Base-by-base conservation (phyloP, 495 filamentous ascomycete species). In the Penicillium chermesinum region DNA sequence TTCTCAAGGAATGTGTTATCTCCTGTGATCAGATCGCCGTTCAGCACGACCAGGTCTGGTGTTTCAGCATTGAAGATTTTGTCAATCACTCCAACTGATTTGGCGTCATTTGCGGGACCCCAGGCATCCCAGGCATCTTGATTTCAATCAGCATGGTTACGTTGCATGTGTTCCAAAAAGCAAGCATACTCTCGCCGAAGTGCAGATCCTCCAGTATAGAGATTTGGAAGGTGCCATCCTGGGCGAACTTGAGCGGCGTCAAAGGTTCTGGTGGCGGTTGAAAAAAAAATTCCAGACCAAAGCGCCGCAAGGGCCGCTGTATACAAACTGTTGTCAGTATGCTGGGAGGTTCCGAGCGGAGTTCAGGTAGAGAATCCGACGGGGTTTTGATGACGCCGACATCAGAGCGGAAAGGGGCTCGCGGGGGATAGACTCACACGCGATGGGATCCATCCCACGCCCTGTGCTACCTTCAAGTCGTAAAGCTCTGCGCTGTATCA, bases 21-120 rank as follows among this genome's bases (percentile, higher is more conserved):
- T 15, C 85, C 82, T 0, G 85, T 84, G 55, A 87, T 82, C 4
- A 88, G 66, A 53, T 88, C 85, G 27, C 85, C 84, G 41, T 88
- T 88, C 3, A 88, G 58, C 2, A 88, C 74, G 18, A 84, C 83
- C 0, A 88, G 75, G 15, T 79, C 67, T 0, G 73, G 53, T 0
- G 61, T 52, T 52, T 87, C 84, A 2, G 57, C 50, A 20, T 79
- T 66, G 0, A 88, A 71, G 7, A 87, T 65, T 13, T 56, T 51
- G 38, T 80, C 76, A 56, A 87, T 79, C 6, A 86, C 77, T 6
- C 61, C 57, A 21, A 75, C 70, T 0, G 79, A 78, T 18, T 79
- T 78, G 41, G 78, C 60, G 61, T 88, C 84, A 56, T 83, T 77
- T 33, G 71, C 63, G 0, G 77, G 74, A 0, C 81, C 81, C 78